These are phyloP conservation scores for Pelagomonas calceolata DNA, from an alignment of 108 stramenopile species.

Conservation along the genomic window DNA sequence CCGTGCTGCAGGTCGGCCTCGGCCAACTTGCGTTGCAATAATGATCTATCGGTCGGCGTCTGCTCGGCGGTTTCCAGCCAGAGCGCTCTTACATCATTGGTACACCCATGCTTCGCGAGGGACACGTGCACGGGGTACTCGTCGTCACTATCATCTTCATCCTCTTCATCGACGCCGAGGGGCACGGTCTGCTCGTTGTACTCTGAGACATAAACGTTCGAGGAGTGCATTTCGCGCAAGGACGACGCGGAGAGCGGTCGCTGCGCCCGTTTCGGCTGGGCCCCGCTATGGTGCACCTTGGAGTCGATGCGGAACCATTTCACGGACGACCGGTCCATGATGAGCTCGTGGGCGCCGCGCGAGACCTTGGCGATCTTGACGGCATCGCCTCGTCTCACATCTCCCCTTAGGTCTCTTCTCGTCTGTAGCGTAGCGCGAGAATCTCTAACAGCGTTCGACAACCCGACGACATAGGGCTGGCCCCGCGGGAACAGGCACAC, in stretches of 20 bases:
- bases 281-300: background rate
- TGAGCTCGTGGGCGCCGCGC: no score
- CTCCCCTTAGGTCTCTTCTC: background rate
- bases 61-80: slow-evolving; percentile 46
- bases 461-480: background rate
- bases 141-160: background rate
- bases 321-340: background rate
- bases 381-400: background rate
- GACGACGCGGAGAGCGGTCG: background rate
- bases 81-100: slow-evolving; percentile 65
- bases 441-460: background rate
- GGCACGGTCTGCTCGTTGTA: background rate
- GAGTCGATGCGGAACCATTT: background rate
- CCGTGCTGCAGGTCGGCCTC: slow-evolving; percentile 50
- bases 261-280: background rate
- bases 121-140: background rate
- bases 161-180: background rate
- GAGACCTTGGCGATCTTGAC: no score
- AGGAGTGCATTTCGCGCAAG: background rate
- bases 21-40: background rate
- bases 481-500: background rate
- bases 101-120: slow-evolving; percentile 50
- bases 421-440: background rate
- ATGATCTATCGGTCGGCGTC: slow-evolving; percentile 27
- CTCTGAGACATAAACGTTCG: background rate